Evolutionary conservation across 1,284 basidiomycete species (phyloP).

Genomic region (Fistulinella staudtii): DNA sequence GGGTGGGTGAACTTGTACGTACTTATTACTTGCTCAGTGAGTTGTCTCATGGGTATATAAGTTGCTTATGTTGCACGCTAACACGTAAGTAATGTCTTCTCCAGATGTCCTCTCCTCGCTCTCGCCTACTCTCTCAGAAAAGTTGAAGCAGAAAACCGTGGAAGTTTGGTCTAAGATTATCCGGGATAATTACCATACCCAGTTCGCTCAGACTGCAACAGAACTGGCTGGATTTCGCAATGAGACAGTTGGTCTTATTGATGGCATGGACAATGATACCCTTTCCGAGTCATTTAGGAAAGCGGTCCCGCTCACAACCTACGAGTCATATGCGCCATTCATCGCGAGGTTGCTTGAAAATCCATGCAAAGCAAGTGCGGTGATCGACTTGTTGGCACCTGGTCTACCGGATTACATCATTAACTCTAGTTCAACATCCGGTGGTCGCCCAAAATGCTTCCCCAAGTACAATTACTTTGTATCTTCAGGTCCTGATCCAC

Average conservation of each 20-base stretch:
- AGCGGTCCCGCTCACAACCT: slow-evolving; percentile 4
- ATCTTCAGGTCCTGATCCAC: background rate
- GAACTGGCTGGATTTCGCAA: slow-evolving; percentile 4
- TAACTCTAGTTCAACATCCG: background rate
- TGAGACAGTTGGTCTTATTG: background rate
- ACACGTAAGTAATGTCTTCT: no score
- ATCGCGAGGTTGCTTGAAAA: slow-evolving; percentile 3
- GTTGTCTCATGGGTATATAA: no score
- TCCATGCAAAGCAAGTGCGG: slow-evolving; percentile 8
- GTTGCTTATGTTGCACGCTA: no score
- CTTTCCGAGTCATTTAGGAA: background rate
- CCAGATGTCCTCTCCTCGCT: background rate
- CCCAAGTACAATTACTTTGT: slow-evolving; percentile 2
- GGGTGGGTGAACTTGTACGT: no score
- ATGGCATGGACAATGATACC: background rate
- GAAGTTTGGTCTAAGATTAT: slow-evolving; percentile 1
- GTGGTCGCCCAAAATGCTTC: slow-evolving; percentile 1
- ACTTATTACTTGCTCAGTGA: no score
- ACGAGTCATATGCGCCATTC: slow-evolving; percentile 11
- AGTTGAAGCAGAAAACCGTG: background rate
- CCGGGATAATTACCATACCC: slow-evolving; percentile 1
- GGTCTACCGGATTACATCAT: background rate
- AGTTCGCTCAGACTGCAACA: slow-evolving; percentile 1
- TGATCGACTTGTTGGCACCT: background rate
- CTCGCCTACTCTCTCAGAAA: background rate